A percentile compares a stretch with the other conserved stretches of the same genome.
Conservation (phyloP, 352 stramenopile species). For the Pseudoperonospora humuli region DNA sequence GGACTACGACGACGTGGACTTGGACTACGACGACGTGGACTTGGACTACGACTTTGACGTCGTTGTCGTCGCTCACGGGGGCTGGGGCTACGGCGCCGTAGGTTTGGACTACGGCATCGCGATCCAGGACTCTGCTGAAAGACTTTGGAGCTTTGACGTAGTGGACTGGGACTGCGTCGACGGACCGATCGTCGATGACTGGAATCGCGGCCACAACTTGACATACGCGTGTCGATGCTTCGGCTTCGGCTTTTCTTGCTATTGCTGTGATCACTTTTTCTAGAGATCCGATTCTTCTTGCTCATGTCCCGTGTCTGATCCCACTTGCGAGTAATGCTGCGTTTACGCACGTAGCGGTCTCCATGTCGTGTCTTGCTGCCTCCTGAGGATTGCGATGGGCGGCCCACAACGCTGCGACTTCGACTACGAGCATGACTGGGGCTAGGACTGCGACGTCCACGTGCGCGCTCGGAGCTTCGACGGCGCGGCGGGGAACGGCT, state of each 20-base stretch:
- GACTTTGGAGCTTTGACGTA: not conserved
- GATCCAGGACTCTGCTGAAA: constrained; percentile 5
- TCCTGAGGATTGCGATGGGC: not conserved
- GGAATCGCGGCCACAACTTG: constrained; percentile 1
- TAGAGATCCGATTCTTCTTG: not conserved
- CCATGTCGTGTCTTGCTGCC: not conserved
- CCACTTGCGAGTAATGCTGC: constrained; percentile 16
- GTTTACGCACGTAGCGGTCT: constrained; percentile 1
- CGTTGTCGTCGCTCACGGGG: too few relatives aligned
- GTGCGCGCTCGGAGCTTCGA: constrained; percentile 6
- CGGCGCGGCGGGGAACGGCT: constrained; percentile 27
- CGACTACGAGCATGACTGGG: constrained; percentile 11
- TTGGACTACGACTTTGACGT: constrained; percentile 4
- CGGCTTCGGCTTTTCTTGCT: constrained; percentile 17
- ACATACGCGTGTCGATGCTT: constrained; percentile 4
- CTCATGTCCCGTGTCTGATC: not conserved
- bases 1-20: constrained; percentile 2
- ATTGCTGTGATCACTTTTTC: not conserved
- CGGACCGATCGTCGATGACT: constrained; percentile 8
- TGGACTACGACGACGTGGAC: not conserved
- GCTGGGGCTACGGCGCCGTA: constrained; percentile 3
- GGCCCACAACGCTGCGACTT: constrained; percentile 10
- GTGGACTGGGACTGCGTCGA: constrained; percentile 6
- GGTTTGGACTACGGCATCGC: constrained; percentile 5
- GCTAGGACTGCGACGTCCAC: constrained; percentile 11